Conservation (phyloP, 306 rosid genomes). For the Prunus mume region DNA sequence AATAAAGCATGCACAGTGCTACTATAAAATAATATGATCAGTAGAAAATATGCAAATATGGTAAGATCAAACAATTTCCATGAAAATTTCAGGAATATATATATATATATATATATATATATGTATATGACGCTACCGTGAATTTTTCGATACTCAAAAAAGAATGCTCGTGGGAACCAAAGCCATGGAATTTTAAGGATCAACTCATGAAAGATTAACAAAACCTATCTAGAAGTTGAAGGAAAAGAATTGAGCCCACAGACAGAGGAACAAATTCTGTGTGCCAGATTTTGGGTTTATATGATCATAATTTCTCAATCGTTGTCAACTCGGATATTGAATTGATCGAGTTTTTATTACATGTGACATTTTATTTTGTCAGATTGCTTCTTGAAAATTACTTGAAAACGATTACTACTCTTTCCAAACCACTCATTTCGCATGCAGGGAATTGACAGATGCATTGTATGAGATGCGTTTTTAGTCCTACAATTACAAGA, state of each 20-base stretch:
- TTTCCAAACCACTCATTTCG: not conserved
- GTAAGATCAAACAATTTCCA: not conserved
- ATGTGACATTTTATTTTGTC: not conserved
- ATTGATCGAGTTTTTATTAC: not conserved
- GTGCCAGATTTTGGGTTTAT: not conserved
- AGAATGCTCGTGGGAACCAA: not conserved
- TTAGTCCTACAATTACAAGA: not conserved
- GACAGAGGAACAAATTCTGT: not conserved
- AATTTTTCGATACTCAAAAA: not conserved
- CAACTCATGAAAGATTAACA: no score
- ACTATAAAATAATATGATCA: not conserved
- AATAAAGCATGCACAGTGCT: not conserved
- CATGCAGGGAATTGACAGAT: slow-evolving; percentile 4
- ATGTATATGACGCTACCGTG: not conserved
- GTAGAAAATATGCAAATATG: not conserved
- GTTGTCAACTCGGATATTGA: not conserved
- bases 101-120: no score
- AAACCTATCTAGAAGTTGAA: no score
- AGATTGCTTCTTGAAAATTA: not conserved
- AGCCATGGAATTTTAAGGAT: not conserved
- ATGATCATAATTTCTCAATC: not conserved
- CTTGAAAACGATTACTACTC: not conserved
- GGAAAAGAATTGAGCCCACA: not conserved
- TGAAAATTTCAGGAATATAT: not conserved
- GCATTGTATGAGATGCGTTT: slow-evolving; percentile 10